Percentiles rank a stretch among this genome's conserved stretches.
phyloP scores from a whole-genome alignment of 176 grass and related monocot genomes.

The Oropetium thomaeum region DNA sequence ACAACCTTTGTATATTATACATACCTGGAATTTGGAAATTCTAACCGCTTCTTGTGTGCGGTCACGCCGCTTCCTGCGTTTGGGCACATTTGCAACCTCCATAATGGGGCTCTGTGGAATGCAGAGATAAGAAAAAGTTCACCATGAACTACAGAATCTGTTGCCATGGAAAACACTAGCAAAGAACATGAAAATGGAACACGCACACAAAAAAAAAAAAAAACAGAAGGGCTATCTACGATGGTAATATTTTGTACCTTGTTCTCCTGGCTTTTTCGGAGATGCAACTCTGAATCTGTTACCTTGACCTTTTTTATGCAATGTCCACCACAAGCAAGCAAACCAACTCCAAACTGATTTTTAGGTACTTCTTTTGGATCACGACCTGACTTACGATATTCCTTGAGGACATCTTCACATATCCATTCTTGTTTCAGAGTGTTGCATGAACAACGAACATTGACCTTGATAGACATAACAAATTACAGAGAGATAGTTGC shows the following conservation, averaged over 20 bases:
- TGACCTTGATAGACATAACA: constrained; percentile 61
- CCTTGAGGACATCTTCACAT: constrained; percentile 83
- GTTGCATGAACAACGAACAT: constrained; percentile 77
- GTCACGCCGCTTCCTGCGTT: constrained; percentile 71
- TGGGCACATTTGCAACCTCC: constrained; percentile 61
- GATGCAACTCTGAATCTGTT: constrained; percentile 65
- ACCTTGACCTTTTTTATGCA: constrained; percentile 65
- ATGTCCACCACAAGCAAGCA: constrained; percentile 60
- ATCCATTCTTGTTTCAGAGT: constrained; percentile 83
- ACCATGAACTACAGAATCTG: not conserved
- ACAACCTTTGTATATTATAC: constrained; percentile 6
- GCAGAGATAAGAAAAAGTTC: not conserved
- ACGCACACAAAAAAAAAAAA: not conserved
- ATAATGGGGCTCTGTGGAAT: constrained; percentile 23
- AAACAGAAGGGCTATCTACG: not conserved
- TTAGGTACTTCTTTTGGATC: constrained; percentile 76
- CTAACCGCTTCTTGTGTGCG: constrained; percentile 48
- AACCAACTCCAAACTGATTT: constrained; percentile 78
- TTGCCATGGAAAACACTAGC: not conserved
- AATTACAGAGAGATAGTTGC: constrained; percentile 21
- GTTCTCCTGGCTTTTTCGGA: constrained; percentile 62
- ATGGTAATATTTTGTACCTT: constrained; percentile 51
- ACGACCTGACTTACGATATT: constrained; percentile 51
- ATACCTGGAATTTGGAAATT: constrained; percentile 65
- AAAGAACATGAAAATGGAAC: not conserved